A percentile compares a stretch with the other conserved stretches of the same genome.
phyloP scores from a whole-genome alignment of 352 stramenopile genomes.

The Pythium catenulatum region DNA sequence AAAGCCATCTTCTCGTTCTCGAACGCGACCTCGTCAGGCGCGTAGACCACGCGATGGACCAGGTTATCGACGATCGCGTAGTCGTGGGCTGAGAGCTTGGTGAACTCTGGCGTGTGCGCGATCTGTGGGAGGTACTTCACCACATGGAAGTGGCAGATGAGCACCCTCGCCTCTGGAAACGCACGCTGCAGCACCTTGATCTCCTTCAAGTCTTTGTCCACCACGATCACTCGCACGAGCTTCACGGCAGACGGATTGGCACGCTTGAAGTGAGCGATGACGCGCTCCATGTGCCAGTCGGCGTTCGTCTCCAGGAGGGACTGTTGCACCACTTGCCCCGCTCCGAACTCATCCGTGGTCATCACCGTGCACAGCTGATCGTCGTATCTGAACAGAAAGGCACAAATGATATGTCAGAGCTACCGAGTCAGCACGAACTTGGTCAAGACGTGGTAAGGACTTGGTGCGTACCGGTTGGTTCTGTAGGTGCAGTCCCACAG shows the following conservation, averaged over 20 bases:
- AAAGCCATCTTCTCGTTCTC: not conserved
- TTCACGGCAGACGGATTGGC: not conserved
- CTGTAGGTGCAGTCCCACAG: conserved; percentile 6
- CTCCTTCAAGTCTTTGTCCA: not conserved
- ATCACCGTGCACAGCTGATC: conserved; percentile 43
- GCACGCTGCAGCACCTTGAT: not conserved
- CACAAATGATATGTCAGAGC: not conserved
- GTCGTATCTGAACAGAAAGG: too few species aligned
- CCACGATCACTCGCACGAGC: not conserved
- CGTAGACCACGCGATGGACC: not conserved
- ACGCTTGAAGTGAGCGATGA: not conserved
- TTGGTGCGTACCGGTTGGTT: conserved; percentile 3
- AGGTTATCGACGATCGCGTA: not conserved
- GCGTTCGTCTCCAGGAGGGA: conserved; percentile 23
- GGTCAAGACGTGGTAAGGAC: too few species aligned
- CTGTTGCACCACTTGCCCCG: conserved; percentile 15
- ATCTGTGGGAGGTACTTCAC: not conserved
- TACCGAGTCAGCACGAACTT: not conserved
- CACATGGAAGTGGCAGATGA: not conserved
- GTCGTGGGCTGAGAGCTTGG: not conserved
- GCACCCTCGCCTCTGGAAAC: not conserved
- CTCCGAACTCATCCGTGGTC: conserved; percentile 25
- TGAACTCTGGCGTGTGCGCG: not conserved
- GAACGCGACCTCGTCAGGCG: not conserved
- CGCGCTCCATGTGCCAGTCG: conserved; percentile 17